phyloP scores from a whole-genome alignment of 2,329 filamentous ascomycete genomes.

The Arthroderma sp. region DNA sequence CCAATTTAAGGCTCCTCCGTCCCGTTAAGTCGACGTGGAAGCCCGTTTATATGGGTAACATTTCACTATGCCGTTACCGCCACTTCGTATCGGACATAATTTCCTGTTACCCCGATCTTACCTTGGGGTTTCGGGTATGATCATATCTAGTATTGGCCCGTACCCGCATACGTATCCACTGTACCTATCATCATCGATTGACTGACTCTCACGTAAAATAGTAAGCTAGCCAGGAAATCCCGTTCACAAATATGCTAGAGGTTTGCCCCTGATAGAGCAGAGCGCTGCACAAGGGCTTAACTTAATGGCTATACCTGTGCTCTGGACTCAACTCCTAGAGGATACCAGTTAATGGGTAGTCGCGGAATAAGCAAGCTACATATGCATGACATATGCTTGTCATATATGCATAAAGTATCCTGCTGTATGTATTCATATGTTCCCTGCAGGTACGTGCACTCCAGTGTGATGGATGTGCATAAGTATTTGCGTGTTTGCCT shows the following conservation, averaged over 20 bases:
- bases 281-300: not conserved
- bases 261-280: not conserved
- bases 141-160: not conserved
- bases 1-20: not conserved
- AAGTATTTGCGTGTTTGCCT: not conserved
- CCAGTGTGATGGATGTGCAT: not conserved
- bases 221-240: not conserved
- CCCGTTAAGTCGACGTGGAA: not conserved
- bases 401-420: not conserved
- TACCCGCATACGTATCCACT: too few species aligned
- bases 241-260: not conserved
- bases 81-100: not conserved
- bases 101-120: not conserved
- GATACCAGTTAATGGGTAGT: constrained; percentile 5
- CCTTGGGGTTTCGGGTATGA: not conserved
- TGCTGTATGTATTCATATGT: not conserved
- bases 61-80: not conserved
- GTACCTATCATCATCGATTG: too few species aligned
- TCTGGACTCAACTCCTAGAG: not conserved
- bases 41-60: not conserved
- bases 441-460: not conserved
- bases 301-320: not conserved
- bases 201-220: too few species aligned
- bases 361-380: not conserved
- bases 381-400: constrained; percentile 2